Conservation (phyloP, 148 eudicot species). For the Vaccinium corymbosum region DNA sequence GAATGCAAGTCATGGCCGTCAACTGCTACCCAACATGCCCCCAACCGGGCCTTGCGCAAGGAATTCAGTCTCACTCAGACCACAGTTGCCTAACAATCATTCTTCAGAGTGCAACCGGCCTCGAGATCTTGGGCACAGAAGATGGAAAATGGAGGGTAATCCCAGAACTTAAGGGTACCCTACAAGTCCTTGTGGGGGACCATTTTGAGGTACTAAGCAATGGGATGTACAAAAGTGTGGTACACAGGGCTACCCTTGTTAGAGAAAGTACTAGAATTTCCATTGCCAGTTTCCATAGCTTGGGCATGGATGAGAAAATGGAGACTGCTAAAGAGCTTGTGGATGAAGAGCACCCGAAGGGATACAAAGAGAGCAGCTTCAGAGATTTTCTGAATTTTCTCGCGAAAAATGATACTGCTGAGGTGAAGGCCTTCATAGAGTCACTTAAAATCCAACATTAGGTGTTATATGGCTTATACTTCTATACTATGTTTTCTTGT, state of each 20-base stretch:
- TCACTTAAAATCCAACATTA: constrained; percentile 31
- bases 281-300: constrained; percentile 56
- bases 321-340: constrained; percentile 43
- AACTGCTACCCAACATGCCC: constrained; percentile 66
- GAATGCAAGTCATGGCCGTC: constrained; percentile 53
- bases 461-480: not conserved
- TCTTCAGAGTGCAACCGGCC: constrained; percentile 42
- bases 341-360: constrained; percentile 35
- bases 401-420: constrained; percentile 36
- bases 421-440: constrained; percentile 41
- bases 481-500: too few relatives aligned
- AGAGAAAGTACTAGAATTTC: constrained; percentile 44
- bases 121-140: constrained; percentile 34
- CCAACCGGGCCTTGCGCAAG: constrained; percentile 42
- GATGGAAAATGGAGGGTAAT: constrained; percentile 42
- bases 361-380: constrained; percentile 48
- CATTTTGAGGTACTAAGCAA: constrained; percentile 63
- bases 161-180: constrained; percentile 36
- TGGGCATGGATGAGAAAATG: constrained; percentile 56
- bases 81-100: constrained; percentile 52
- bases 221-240: constrained; percentile 56
- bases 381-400: constrained; percentile 55
- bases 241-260: constrained; percentile 45
- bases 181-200: constrained; percentile 55
- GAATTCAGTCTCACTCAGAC: constrained; percentile 63